Percentiles rank a stretch among this genome's conserved stretches.
Conservation (phyloP, 257 asterid species). For the Henckelia pumila region DNA sequence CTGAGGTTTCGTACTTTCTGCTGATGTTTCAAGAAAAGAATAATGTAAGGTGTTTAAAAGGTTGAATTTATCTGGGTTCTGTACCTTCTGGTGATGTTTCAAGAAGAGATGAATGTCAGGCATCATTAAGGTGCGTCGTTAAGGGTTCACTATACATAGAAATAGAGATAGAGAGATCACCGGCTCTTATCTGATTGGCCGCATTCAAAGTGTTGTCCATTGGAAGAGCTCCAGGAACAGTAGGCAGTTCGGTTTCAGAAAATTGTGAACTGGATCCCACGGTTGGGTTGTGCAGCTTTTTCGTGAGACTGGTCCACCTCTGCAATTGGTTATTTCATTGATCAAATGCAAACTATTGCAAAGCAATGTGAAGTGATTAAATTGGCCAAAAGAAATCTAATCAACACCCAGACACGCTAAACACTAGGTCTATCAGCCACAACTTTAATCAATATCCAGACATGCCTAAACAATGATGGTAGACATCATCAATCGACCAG, state of each 20-base stretch:
- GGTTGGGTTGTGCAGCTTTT: slow-evolving; percentile 42
- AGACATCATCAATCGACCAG: neutral
- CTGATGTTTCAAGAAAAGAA: no score
- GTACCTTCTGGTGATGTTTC: slow-evolving; percentile 24
- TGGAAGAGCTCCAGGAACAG: slow-evolving; percentile 64
- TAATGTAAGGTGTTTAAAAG: neutral
- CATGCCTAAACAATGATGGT: neutral
- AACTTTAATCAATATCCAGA: neutral
- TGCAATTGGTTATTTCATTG: slow-evolving; percentile 30
- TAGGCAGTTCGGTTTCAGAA: slow-evolving; percentile 62
- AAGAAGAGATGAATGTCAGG: slow-evolving; percentile 28
- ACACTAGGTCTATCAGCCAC: neutral
- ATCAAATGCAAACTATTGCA: neutral
- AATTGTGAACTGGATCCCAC: slow-evolving; percentile 48
- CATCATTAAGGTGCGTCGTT: slow-evolving; percentile 23
- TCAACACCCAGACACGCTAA: slow-evolving; percentile 35
- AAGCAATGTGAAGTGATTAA: neutral
- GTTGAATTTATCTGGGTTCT: slow-evolving; percentile 12
- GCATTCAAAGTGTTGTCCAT: slow-evolving; percentile 48
- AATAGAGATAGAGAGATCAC: slow-evolving; percentile 35
- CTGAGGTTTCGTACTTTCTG: slow-evolving; percentile 30
- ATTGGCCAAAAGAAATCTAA: slow-evolving; percentile 41
- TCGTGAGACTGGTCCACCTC: slow-evolving; percentile 75
- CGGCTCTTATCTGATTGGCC: slow-evolving; percentile 40
- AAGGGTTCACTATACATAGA: neutral